Percentiles rank a stretch among this genome's conserved stretches.
Conservation (phyloP, 2,329 filamentous ascomycete genomes). For the Cordyceps farinosa region DNA sequence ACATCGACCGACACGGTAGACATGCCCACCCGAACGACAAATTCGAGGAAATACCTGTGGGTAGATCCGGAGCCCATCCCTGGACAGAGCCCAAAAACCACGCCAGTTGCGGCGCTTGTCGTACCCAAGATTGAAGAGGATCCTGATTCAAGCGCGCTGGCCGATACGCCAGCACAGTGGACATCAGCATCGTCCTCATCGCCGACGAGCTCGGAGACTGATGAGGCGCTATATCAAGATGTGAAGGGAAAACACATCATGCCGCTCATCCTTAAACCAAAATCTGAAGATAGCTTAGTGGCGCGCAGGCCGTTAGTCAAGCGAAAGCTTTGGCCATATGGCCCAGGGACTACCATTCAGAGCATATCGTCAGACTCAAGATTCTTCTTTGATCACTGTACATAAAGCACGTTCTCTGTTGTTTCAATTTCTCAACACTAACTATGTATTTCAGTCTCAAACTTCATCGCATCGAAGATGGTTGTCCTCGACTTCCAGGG, state of each 20-base stretch:
- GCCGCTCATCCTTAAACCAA: not conserved
- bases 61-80: not conserved
- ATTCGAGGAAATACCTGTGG: slow-evolving; percentile 4
- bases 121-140: slow-evolving; percentile 2
- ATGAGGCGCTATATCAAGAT: not conserved
- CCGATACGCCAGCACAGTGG: not conserved
- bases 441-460: slow-evolving; percentile 27
- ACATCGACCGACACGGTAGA: not conserved
- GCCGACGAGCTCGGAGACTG: not conserved
- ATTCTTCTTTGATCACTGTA: slow-evolving; percentile 37
- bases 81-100: not conserved
- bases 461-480: slow-evolving; percentile 37
- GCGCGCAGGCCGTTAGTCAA: slow-evolving; percentile 3
- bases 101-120: not conserved
- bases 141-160: not conserved
- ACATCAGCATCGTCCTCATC: not conserved
- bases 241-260: not conserved
- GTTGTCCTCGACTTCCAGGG: slow-evolving; percentile 34
- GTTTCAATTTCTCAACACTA: not conserved
- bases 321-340: not conserved
- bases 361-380: slow-evolving; percentile 28
- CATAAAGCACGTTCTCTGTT: not conserved
- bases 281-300: not conserved
- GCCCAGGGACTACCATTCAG: slow-evolving; percentile 20
- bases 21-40: not conserved